These are phyloP conservation scores for Cylindrotheca closterium DNA, from an alignment of 108 stramenopile species.

Conservation along the genomic window DNA sequence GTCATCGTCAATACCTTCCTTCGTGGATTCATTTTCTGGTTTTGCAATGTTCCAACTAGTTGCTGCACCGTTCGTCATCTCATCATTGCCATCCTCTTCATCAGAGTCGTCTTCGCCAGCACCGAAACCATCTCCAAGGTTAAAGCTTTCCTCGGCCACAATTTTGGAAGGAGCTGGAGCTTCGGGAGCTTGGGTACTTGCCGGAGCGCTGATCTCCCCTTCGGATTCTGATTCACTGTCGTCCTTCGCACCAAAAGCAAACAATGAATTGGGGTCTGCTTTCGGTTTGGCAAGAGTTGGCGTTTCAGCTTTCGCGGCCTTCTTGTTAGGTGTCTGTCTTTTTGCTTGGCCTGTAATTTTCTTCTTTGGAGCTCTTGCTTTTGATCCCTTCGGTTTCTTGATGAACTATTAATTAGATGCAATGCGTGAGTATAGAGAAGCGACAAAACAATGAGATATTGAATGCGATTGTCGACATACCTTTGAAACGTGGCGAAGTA, in stretches of 20 bases:
- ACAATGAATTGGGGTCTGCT: conserved; percentile 44
- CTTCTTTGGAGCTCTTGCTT: conserved; percentile 41
- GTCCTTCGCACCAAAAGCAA: conserved; percentile 75
- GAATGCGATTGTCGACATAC: conserved; percentile 45
- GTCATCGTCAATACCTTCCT: conserved; percentile 63
- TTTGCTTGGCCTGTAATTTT: conserved; percentile 34
- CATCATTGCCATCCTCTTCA: conserved; percentile 66
- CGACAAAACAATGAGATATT: neutral
- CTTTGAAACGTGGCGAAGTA: conserved; percentile 76
- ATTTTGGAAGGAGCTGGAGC: conserved; percentile 3
- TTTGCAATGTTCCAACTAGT: conserved; percentile 70
- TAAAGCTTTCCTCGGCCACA: conserved; percentile 27
- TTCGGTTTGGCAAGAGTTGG: conserved; percentile 32
- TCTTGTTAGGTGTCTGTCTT: conserved; percentile 42
- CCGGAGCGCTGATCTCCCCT: conserved; percentile 18
- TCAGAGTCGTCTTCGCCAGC: conserved; percentile 49
- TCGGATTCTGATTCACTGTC: conserved; percentile 67
- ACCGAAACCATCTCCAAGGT: conserved; percentile 40
- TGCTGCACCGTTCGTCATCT: conserved; percentile 40
- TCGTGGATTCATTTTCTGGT: conserved; percentile 40
- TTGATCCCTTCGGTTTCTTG: conserved; percentile 33
- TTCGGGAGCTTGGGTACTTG: conserved; percentile 8
- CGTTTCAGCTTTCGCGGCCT: conserved; percentile 30
- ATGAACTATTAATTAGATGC: conserved; percentile 26
- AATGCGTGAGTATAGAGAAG: conserved; percentile 4